Percentiles rank a stretch among this genome's conserved stretches.
Conservation (phyloP, 2,329 filamentous ascomycete species). For the Xylariaceae sp. region DNA sequence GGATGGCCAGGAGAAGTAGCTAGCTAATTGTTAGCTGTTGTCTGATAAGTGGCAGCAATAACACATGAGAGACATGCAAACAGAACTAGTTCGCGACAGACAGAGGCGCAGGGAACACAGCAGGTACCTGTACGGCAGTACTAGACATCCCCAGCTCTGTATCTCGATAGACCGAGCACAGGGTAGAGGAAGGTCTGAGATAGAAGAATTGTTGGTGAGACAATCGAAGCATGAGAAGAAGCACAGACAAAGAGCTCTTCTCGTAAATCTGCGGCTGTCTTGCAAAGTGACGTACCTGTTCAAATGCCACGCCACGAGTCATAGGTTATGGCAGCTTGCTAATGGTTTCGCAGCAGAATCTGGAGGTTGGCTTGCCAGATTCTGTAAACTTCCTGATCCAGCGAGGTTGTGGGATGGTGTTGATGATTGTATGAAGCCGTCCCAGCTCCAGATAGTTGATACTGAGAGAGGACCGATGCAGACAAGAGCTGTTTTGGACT, state of each 20-base stretch:
- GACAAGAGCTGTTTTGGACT: not conserved
- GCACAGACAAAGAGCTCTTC: not conserved
- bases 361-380: not conserved
- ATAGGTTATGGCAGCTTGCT: not conserved
- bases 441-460: not conserved
- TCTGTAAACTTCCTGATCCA: not conserved
- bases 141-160: not conserved
- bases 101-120: not conserved
- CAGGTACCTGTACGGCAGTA: not conserved
- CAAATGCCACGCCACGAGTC: not conserved
- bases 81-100: not conserved
- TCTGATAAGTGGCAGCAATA: not conserved
- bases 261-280: not conserved
- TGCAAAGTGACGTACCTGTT: constrained; percentile 3
- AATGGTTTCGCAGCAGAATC: not conserved
- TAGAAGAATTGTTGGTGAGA: not conserved
- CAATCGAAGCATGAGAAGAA: not conserved
- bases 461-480: not conserved
- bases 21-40: not conserved
- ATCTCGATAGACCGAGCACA: not conserved
- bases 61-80: too few species aligned
- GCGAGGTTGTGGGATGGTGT: not conserved
- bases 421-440: not conserved
- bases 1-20: not conserved
- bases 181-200: not conserved